Conservation (phyloP, 208 protist species). For the Acanthamoeba lenticulata region DNA sequence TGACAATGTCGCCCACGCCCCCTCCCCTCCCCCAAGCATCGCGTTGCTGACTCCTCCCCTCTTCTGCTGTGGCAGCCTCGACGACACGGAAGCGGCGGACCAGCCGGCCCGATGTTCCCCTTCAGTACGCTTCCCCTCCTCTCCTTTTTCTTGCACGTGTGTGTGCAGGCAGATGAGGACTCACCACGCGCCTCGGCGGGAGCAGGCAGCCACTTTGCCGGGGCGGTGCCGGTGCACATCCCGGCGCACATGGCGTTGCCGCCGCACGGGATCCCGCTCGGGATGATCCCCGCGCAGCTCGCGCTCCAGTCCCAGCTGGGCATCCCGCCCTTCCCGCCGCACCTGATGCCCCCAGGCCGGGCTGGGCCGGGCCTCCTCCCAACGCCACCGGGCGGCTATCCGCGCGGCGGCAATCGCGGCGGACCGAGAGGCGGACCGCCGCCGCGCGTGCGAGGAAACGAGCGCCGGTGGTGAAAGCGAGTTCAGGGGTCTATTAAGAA, state of each 20-base stretch:
- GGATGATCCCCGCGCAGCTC: neutral
- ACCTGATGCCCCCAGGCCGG: neutral
- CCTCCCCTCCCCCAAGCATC: no score
- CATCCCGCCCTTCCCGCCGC: neutral
- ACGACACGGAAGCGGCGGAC: neutral
- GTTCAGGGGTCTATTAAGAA: no score
- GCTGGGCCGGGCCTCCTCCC: neutral
- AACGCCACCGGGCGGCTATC: neutral
- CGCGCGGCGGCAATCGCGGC: no score
- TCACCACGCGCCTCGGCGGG: no score
- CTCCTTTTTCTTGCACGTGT: no score
- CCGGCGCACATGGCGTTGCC: neutral
- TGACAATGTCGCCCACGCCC: neutral
- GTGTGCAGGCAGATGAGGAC: no score
- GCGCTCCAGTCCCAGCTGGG: neutral
- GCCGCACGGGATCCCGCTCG: neutral
- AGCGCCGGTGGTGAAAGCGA: neutral
- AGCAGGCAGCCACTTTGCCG: neutral
- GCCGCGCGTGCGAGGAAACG: neutral
- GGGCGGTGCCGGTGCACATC: neutral
- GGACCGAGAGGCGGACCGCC: neutral
- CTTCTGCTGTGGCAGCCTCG: neutral
- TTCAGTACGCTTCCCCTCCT: neutral
- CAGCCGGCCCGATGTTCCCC: neutral
- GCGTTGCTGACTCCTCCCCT: neutral